Evolutionary conservation across 495 filamentous ascomycete species (phyloP).

Genomic region (Lindgomyces ingoldianus): DNA sequence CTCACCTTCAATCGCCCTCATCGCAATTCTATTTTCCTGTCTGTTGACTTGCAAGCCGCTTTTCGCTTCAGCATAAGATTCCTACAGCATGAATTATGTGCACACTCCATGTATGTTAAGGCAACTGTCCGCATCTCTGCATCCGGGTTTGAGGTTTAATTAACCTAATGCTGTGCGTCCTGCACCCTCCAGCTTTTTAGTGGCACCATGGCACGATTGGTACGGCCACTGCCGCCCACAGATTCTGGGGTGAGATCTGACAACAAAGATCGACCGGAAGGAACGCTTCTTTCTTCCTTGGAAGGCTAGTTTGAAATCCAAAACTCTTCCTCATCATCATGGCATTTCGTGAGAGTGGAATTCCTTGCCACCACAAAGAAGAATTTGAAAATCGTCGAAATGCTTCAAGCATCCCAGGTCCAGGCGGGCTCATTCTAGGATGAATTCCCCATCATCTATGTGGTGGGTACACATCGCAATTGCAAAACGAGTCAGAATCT

Average conservation of each 20-base stretch:
- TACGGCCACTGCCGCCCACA: background rate
- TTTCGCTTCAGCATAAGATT: background rate
- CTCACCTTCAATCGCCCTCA: background rate
- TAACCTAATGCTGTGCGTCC: constrained; percentile 24
- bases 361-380: no score
- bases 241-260: constrained; percentile 3
- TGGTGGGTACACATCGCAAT: background rate
- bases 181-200: background rate
- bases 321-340: background rate
- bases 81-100: constrained; percentile 19
- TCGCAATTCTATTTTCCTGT: background rate
- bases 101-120: background rate
- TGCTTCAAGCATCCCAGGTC: background rate
- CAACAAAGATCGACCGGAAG: constrained; percentile 4
- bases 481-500: background rate
- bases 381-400: background rate
- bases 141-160: constrained; percentile 35
- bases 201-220: background rate
- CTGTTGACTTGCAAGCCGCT: background rate
- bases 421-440: background rate
- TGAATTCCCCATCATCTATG: background rate
- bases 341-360: background rate
- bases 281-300: background rate
- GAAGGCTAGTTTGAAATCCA: background rate
- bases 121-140: background rate